phyloP scores from a whole-genome alignment of 371 early-diverging fungal species.

The Fennellomyces sp. region DNA sequence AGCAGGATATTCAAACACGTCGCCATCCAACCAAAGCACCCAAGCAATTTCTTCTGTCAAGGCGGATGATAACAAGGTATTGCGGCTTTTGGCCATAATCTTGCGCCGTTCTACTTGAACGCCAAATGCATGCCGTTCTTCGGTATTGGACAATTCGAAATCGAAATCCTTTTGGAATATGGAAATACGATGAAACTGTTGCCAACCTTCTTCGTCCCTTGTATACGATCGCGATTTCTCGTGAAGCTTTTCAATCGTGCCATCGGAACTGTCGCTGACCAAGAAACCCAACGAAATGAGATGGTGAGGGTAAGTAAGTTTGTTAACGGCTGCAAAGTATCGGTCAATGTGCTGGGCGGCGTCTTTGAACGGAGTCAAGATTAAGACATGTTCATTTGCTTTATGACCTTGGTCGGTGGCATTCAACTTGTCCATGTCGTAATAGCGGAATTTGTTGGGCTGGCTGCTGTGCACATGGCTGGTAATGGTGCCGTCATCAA shows the following conservation, averaged over 20 bases:
- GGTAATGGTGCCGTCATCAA: constrained; percentile 15
- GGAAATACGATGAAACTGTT: constrained; percentile 51
- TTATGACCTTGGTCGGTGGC: constrained; percentile 15
- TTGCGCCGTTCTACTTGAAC: constrained; percentile 60
- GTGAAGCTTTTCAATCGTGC: constrained; percentile 43
- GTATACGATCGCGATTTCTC: constrained; percentile 23
- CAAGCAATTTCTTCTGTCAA: constrained; percentile 60
- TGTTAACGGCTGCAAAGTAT: constrained; percentile 61
- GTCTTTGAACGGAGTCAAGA: constrained; percentile 71
- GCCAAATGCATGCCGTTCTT: constrained; percentile 60
- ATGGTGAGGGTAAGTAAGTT: constrained; percentile 63
- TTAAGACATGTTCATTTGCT: constrained; percentile 46
- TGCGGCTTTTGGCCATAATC: constrained; percentile 68
- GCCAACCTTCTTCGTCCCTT: constrained; percentile 17
- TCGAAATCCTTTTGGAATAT: constrained; percentile 63
- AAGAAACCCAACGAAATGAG: constrained; percentile 71
- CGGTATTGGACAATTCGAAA: constrained; percentile 47
- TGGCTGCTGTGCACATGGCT: constrained; percentile 7
- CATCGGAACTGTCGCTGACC: constrained; percentile 54
- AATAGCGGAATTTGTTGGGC: constrained; percentile 19
- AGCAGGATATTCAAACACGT: constrained; percentile 63
- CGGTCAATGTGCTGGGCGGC: constrained; percentile 59
- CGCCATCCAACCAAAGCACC: constrained; percentile 78
- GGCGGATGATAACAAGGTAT: constrained; percentile 58
- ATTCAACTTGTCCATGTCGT: constrained; percentile 33